Evolutionary conservation across 306 rosid species (phyloP), one percentile per base, ranked within the genome.

Genomic region (Pterocarpus macrocarpus): DNA sequence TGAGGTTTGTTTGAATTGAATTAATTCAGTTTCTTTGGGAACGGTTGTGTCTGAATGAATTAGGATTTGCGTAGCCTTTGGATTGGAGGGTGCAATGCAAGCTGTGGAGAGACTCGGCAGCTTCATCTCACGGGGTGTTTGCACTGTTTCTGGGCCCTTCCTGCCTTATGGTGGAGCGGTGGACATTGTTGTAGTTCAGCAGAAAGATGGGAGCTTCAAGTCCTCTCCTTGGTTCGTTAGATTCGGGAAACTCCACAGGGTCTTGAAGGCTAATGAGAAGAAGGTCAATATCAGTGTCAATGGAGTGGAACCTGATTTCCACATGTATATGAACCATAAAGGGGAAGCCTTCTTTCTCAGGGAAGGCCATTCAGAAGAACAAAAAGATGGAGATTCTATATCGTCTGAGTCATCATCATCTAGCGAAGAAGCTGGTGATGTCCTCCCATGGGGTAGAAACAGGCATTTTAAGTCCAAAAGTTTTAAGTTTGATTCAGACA

Each of bases 121-220:
- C 59, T 93, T 85, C 65, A 89, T 95, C 69, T 80, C 85, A 38
- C 86, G 86, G 4, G 97, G 99, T 1, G 95, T 90, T 7, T 87
- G 81, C 84, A 87, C 85, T 1, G 97, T 90, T 73, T 91, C 98
- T 2, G 96, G 91, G 34, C 91, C 97, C 0, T 93, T 95, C 39
- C 96, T 90, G 44, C 97, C 99, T 3, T 90, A 93, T 57, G 99
- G 99, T 5, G 97, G 99, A 8, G 98, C 98, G 1, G 97, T 96
- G 49, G 98, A 96, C 79, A 92, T 96, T 50, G 89, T 96, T 76
- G 98, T 92, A 43, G 99, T 94, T 72, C 82, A 90, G 53, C 99
- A 94, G 84, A 88, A 72, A 84, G 99, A 96, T 78, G 99, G 97
- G 38, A 89, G 91, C 83, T 92, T 87, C 81, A 96, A 90, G 79